Evolutionary conservation across 208 protist species (phyloP).

Genomic region (Balamuthia mandrillaris): DNA sequence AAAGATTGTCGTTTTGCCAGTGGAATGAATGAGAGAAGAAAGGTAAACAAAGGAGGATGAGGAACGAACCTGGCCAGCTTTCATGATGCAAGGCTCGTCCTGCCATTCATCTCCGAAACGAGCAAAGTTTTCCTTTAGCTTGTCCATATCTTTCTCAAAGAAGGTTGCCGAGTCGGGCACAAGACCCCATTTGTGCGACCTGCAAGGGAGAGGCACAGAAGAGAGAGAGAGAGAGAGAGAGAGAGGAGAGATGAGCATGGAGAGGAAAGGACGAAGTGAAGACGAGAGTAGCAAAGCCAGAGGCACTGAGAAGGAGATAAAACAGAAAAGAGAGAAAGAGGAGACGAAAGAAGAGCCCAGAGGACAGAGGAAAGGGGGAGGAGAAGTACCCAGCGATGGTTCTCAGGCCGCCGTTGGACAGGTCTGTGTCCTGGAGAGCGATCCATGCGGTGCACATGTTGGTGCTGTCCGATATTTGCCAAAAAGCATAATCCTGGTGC

Average conservation of each 20-base stretch:
- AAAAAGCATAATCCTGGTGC: slow-evolving; percentile 5
- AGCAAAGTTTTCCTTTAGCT: neutral
- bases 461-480: neutral
- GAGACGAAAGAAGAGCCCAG: no score
- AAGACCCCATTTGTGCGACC: neutral
- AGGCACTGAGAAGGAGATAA: no score
- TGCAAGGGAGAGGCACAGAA: neutral
- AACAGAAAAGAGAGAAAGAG: no score
- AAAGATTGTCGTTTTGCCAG: no score
- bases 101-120: neutral
- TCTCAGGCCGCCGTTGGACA: neutral
- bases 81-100: slow-evolving; percentile 4
- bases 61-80: neutral
- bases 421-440: neutral
- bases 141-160: neutral
- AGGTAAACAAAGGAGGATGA: neutral
- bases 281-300: neutral
- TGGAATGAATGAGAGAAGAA: no score
- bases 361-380: no score
- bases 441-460: neutral
- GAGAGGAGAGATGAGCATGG: neutral
- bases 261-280: neutral
- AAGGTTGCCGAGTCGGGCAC: neutral
- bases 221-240: neutral
- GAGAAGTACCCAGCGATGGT: no score